A percentile compares a stretch with the other conserved stretches of the same genome.
Evolutionary conservation across 148 eudicot species (phyloP).

Genomic region (Rhododendron mucronatum): DNA sequence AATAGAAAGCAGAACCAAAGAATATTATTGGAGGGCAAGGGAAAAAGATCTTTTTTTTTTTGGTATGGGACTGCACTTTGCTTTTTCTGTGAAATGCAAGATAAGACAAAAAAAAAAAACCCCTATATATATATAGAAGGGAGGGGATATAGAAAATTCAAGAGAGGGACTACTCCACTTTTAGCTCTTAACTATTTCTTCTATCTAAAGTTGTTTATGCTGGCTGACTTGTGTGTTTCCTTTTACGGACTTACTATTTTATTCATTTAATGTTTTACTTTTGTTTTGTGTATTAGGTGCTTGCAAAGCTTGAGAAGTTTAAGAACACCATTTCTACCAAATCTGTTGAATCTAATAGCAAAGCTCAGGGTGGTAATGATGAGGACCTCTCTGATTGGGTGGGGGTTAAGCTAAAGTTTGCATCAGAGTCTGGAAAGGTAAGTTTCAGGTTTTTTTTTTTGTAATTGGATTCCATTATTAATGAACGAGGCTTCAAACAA

Average conservation of each 20-base stretch:
- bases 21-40: not conserved
- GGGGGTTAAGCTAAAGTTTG: slow-evolving; percentile 46
- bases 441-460: not conserved
- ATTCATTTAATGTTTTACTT: not conserved
- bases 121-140: no score
- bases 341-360: slow-evolving; percentile 31
- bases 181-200: not conserved
- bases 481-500: not conserved
- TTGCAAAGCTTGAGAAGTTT: slow-evolving; percentile 71
- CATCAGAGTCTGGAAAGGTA: slow-evolving; percentile 69
- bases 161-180: not conserved
- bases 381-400: slow-evolving; percentile 74
- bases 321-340: slow-evolving; percentile 39
- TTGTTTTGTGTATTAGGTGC: slow-evolving; percentile 38
- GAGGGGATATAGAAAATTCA: not conserved
- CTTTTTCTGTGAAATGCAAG: not conserved
- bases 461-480: not conserved
- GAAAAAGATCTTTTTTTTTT: not conserved
- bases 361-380: slow-evolving; percentile 27
- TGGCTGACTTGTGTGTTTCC: not conserved
- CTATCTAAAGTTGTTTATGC: not conserved
- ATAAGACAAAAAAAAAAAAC: not conserved
- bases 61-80: not conserved
- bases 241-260: not conserved
- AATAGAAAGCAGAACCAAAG: not conserved